These are phyloP conservation scores for Citrus reticulata DNA, from an alignment of 345 rosid genomes.

Conservation along the genomic window DNA sequence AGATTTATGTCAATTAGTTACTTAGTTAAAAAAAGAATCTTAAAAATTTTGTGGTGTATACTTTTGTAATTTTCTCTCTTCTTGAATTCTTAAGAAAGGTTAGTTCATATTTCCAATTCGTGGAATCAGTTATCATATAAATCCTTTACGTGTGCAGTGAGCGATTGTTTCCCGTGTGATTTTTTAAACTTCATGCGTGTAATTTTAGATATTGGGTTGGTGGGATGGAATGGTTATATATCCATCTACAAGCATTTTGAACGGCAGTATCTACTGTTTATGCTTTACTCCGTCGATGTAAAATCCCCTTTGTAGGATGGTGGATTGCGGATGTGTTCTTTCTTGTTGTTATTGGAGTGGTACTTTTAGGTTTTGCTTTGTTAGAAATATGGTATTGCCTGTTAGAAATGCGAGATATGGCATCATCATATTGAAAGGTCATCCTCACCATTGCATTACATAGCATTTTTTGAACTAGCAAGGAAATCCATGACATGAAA, in stretches of 20 bases:
- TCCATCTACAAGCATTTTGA: not conserved
- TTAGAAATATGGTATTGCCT: not conserved
- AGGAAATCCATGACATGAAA: not conserved
- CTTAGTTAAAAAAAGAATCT: not conserved
- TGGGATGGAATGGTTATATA: not conserved
- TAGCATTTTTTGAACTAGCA: not conserved
- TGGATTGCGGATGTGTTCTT: not conserved
- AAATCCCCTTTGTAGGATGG: not conserved
- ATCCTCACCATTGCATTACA: not conserved
- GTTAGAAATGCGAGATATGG: not conserved
- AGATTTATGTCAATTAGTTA: not conserved
- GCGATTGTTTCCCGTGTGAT: not conserved
- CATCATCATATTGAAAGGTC: not conserved
- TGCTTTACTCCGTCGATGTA: not conserved
- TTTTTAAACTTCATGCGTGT: not conserved
- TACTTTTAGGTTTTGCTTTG: not conserved
- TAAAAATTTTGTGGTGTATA: not conserved
- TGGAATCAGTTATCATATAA: not conserved
- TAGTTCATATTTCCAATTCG: not conserved
- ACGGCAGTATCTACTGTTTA: not conserved
- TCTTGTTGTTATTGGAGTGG: not conserved
- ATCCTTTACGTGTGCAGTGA: not conserved
- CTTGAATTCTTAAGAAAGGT: not conserved
- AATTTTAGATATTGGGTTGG: not conserved
- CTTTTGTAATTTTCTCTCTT: not conserved